A percentile compares a stretch with the other conserved stretches of the same genome.
Evolutionary conservation across 208 protist species (phyloP).

Genomic region (Naegleria gruberi): DNA sequence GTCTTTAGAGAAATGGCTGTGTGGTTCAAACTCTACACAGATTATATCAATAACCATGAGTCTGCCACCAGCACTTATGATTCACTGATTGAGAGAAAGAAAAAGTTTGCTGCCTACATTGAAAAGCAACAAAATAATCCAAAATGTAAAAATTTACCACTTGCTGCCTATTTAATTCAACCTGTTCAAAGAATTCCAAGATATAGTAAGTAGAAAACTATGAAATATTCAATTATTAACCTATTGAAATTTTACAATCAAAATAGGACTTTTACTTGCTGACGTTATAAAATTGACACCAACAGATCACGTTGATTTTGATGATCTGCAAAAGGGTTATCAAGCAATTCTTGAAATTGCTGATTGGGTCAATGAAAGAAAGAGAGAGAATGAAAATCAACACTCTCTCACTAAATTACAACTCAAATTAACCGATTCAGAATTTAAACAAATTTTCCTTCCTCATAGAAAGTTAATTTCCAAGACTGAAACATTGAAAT

Average conservation of each 20-base stretch:
- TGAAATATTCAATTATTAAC: background rate
- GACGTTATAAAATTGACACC: background rate
- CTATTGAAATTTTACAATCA: background rate
- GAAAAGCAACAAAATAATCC: background rate
- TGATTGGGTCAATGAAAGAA: conserved; percentile 3
- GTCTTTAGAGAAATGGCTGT: background rate
- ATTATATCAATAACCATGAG: conserved; percentile 11
- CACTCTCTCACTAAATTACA: background rate
- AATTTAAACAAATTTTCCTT: background rate
- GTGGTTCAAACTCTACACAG: background rate
- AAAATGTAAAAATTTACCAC: background rate
- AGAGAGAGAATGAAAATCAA: conserved; percentile 16
- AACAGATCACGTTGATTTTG: background rate
- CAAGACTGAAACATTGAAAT: background rate
- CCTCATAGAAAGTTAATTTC: background rate
- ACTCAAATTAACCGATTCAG: background rate
- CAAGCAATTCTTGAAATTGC: background rate
- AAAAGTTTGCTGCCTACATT: background rate
- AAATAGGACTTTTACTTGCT: background rate
- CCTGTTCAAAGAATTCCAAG: background rate
- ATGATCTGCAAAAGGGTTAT: background rate
- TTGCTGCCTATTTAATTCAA: background rate
- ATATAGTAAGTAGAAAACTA: background rate
- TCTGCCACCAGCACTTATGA: background rate
- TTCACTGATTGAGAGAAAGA: background rate